A percentile compares a stretch with the other conserved stretches of the same genome.
Evolutionary conservation across 768 basidiomycete species (phyloP).

Genomic region (Asterophora lycoperdoides): DNA sequence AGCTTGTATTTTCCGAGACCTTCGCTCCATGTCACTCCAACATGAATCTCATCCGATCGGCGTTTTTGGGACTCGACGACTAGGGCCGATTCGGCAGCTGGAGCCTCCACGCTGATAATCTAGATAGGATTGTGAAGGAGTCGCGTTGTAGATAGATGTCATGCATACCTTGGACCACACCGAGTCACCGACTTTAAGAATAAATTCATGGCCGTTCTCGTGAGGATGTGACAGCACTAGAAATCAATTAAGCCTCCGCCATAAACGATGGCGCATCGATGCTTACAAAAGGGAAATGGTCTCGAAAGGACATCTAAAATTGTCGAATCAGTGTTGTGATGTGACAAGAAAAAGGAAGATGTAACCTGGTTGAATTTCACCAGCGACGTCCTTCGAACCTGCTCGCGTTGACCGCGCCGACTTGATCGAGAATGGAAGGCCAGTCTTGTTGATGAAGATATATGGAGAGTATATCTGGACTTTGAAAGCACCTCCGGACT

Average conservation of each 20-base stretch:
- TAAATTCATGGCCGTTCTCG: constrained; percentile 77
- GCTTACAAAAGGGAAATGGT: constrained; percentile 78
- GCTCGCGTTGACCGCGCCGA: constrained; percentile 59
- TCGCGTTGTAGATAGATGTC: neutral
- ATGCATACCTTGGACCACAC: constrained; percentile 78
- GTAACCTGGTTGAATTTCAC: constrained; percentile 64
- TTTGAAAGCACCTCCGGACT: constrained; percentile 94
- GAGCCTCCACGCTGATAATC: constrained; percentile 88
- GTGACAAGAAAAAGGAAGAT: constrained; percentile 7
- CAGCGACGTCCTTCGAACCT: constrained; percentile 77
- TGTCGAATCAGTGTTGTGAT: neutral
- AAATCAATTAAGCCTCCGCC: neutral
- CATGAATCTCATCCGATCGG: constrained; percentile 64
- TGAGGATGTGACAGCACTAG: constrained; percentile 84
- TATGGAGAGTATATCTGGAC: constrained; percentile 93
- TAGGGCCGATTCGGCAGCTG: constrained; percentile 84
- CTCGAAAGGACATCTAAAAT: constrained; percentile 42
- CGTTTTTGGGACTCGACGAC: constrained; percentile 61
- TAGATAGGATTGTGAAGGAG: constrained; percentile 22
- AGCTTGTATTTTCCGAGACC: constrained; percentile 97
- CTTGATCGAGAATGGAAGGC: constrained; percentile 71
- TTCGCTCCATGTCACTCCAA: constrained; percentile 89
- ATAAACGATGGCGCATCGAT: neutral
- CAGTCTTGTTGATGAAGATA: constrained; percentile 89
- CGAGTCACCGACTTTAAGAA: constrained; percentile 77